Base-by-base conservation (phyloP, 2,329 filamentous ascomycete species). In the Chrysoporthe puriensis region DNA sequence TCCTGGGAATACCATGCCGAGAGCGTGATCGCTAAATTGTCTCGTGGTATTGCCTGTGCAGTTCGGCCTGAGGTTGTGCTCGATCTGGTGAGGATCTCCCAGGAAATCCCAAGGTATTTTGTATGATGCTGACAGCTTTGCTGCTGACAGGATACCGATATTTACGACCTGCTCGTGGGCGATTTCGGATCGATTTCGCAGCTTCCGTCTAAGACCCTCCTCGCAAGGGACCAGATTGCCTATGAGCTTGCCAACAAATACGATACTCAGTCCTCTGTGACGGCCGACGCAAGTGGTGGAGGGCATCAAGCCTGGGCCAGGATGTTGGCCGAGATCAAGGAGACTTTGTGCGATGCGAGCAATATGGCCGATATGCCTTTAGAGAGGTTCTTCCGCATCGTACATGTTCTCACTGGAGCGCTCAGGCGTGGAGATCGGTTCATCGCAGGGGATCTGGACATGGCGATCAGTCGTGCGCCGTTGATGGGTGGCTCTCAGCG, bases 191-290 rank as follows among this genome's bases (percentile, higher is more conserved):
- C 26, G 40, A 63, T 48, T 14, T 48, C 50, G 56, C 42, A 46
- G 13, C 42, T 40, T 44, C 34, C 7, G 5, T 2, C 34, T n/a
- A 50, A 54, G 16, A 14, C 32, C 44, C 40, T 48, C 40, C 54
- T 52, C 48, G 63, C 32, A 48, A 61, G 13, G 46, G 62, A 67
- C 26, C 40, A 61, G 7, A 54, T 70, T 34, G 62, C 62, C 18
- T 68, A 62, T 13, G 54, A 66, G 21, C 66, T 70, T 18, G 66
- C 68, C 36, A 70, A 70, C 59, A 70, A 70, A 16, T 68, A 66
- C 48, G 56, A 70, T 11, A 36, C 32, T n/a, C 62, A 54, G 32
- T 48, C 36, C 11, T 36, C 50, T 13, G 32, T 14, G 11, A 14
- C 59, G n/a, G 32, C 18, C 5, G n/a, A 16, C 7, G 44, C 34